Evolutionary conservation across 768 basidiomycete species (phyloP).

Genomic region (Leccinum imitatum): DNA sequence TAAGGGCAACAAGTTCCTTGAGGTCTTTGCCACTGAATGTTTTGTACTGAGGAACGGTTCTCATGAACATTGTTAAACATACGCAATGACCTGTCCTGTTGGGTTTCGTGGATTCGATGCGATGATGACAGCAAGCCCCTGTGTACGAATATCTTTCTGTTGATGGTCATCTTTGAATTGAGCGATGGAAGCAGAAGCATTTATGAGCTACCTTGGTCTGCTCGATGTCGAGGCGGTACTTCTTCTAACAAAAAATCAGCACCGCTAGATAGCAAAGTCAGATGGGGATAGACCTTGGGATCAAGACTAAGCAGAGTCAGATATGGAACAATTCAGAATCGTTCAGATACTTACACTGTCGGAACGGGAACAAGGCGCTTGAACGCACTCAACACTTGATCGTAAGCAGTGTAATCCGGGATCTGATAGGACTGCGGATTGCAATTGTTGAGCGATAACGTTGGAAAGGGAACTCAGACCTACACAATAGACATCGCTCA

Average conservation of each 20-base stretch:
- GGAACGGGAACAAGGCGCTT: slow-evolving; percentile 89
- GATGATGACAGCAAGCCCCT: slow-evolving; percentile 82
- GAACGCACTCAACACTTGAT: slow-evolving; percentile 83
- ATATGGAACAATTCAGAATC: neutral
- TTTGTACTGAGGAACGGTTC: slow-evolving; percentile 9
- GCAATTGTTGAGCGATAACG: neutral
- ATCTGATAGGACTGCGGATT: slow-evolving; percentile 73
- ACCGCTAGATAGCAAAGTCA: neutral
- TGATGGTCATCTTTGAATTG: slow-evolving; percentile 1
- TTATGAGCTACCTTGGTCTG: slow-evolving; percentile 60
- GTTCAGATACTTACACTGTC: slow-evolving; percentile 61
- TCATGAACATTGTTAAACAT: slow-evolving; percentile 13
- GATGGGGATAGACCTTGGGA: slow-evolving; percentile 35
- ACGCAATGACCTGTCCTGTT: slow-evolving; percentile 86
- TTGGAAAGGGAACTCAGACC: slow-evolving; percentile 14
- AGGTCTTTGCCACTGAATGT: slow-evolving; percentile 71
- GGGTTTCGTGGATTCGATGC: slow-evolving; percentile 97
- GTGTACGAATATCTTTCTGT: slow-evolving; percentile 76
- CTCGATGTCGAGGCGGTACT: slow-evolving; percentile 77
- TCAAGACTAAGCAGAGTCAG: slow-evolving; percentile 40
- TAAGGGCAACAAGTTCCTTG: slow-evolving; percentile 70
- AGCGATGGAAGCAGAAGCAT: neutral
- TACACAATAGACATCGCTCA: slow-evolving; percentile 86
- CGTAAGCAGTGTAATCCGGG: slow-evolving; percentile 90
- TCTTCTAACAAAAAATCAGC: slow-evolving; percentile 38